phyloP scores from a whole-genome alignment of 1,284 basidiomycete species.

The Sporisorium graminicola region DNA sequence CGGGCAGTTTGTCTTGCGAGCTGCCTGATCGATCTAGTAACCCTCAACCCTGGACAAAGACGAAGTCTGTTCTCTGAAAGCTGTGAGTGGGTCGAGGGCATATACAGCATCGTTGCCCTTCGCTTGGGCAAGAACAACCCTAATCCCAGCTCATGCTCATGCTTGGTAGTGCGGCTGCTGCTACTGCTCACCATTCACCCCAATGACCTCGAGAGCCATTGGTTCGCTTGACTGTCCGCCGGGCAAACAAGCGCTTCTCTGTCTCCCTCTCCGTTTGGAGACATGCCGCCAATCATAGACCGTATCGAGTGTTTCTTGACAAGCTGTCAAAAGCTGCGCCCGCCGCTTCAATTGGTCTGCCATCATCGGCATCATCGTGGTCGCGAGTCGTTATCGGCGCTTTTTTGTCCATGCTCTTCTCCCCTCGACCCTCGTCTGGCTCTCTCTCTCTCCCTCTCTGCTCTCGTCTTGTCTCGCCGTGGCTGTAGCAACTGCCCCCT shows the following conservation, averaged over 20 bases:
- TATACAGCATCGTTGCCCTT: not conserved
- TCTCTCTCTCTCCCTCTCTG: not conserved
- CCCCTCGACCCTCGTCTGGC: conserved; percentile 9
- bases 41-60: conserved; percentile 13
- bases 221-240: conserved; percentile 24
- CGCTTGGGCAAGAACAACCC: conserved; percentile 18
- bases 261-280: not conserved
- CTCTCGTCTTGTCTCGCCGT: not conserved
- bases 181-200: not conserved
- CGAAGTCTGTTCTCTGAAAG: not conserved
- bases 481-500: not conserved
- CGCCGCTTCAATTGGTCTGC: conserved; percentile 10
- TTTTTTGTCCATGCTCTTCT: not conserved
- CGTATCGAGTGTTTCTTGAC: conserved; percentile 7
- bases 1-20: too few relatives aligned
- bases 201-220: conserved; percentile 11
- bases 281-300: too few relatives aligned
- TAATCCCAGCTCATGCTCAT: conserved; percentile 7
- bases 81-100: conserved; percentile 34
- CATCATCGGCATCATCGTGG: not conserved
- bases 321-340: conserved; percentile 39
- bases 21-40: not conserved
- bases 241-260: not conserved
- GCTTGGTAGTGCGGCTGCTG: too few relatives aligned
- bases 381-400: not conserved